A percentile compares a stretch with the other conserved stretches of the same genome.
Conservation (phyloP, 2,329 filamentous ascomycete species). For the Xylariaceae sp. region DNA sequence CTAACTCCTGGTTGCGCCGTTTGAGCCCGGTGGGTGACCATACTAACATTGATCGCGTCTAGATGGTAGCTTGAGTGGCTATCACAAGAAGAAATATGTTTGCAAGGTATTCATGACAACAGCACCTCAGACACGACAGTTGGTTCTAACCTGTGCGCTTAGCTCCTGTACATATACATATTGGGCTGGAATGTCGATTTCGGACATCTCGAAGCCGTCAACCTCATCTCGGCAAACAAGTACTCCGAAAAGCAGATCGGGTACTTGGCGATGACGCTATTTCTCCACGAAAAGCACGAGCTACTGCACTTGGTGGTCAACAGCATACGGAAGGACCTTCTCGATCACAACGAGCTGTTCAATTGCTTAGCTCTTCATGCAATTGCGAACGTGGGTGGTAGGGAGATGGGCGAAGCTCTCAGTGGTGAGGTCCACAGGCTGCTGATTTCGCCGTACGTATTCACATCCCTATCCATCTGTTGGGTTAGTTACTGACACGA, state of each 20-base stretch:
- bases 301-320: slow-evolving; percentile 94
- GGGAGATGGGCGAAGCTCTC: slow-evolving; percentile 94
- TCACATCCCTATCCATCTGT: background rate
- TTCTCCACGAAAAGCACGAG: slow-evolving; percentile 95
- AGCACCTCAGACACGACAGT: slow-evolving; percentile 3
- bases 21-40: slow-evolving; percentile 3
- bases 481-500: slow-evolving; percentile 9
- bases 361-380: slow-evolving; percentile 96
- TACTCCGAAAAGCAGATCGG: slow-evolving; percentile 99
- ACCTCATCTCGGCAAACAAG: slow-evolving; percentile 91
- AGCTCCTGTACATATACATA: slow-evolving; percentile 97
- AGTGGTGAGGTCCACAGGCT: slow-evolving; percentile 88
- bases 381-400: slow-evolving; percentile 93
- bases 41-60: slow-evolving; percentile 23
- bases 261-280: slow-evolving; percentile 93
- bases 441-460: slow-evolving; percentile 81
- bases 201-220: slow-evolving; percentile 95
- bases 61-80: slow-evolving; percentile 87
- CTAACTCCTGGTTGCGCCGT: background rate
- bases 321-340: slow-evolving; percentile 91
- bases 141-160: slow-evolving; percentile 9
- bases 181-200: slow-evolving; percentile 99
- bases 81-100: slow-evolving; percentile 99
- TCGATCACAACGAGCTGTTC: slow-evolving; percentile 94
- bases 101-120: slow-evolving; percentile 66